Evolutionary conservation across 345 rosid species (phyloP).

Genomic region (Adansonia digitata): DNA sequence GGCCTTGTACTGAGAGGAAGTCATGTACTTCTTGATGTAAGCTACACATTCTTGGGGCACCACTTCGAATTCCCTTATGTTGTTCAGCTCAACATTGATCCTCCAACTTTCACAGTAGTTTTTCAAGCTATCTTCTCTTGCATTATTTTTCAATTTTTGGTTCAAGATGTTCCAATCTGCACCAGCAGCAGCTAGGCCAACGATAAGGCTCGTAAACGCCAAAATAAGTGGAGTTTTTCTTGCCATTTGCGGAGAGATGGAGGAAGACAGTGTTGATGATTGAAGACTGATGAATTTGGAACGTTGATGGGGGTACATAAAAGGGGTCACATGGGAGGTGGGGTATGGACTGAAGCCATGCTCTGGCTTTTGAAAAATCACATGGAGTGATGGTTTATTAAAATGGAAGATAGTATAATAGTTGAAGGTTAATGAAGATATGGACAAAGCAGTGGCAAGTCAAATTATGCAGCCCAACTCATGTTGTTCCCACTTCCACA

Average conservation of each 20-base stretch:
- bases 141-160: constrained; percentile 23
- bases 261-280: not conserved
- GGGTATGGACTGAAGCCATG: constrained; percentile 7
- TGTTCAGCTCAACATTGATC: constrained; percentile 62
- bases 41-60: constrained; percentile 66
- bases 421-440: not conserved
- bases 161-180: constrained; percentile 71
- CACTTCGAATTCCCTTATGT: constrained; percentile 52
- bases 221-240: constrained; percentile 24
- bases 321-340: constrained; percentile 23
- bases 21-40: constrained; percentile 55
- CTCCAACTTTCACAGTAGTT: constrained; percentile 72
- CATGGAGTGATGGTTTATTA: not conserved
- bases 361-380: constrained; percentile 6
- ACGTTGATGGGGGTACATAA: not conserved
- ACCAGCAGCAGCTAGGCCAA: constrained; percentile 39
- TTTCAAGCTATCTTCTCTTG: constrained; percentile 24
- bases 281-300: not conserved
- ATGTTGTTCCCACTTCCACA: not conserved
- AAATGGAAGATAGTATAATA: not conserved
- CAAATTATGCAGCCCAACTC: constrained; percentile 19
- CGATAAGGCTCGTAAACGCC: constrained; percentile 29
- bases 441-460: not conserved
- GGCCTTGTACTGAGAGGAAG: constrained; percentile 54
- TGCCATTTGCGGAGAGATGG: constrained; percentile 24